These are phyloP conservation scores for Termitomyces sp. DNA, from an alignment of 768 basidiomycete species.

Conservation along the genomic window DNA sequence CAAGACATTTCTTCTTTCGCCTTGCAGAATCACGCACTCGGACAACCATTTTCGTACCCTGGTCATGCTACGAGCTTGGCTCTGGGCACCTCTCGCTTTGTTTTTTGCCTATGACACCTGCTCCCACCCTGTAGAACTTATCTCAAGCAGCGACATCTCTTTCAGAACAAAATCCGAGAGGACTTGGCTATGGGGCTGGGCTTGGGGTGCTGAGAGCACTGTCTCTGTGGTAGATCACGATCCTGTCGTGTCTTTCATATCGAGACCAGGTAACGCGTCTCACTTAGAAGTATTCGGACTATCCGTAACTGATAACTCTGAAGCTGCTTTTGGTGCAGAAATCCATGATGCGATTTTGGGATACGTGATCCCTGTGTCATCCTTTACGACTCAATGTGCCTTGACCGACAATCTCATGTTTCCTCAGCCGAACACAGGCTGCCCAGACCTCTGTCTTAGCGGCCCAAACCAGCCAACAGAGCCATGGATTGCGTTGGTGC, in stretches of 20 bases:
- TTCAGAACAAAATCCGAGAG: slow-evolving; percentile 44
- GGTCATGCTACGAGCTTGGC: slow-evolving; percentile 17
- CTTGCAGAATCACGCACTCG: background rate
- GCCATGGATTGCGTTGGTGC: slow-evolving; percentile 86
- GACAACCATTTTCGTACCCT: background rate
- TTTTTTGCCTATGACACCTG: slow-evolving; percentile 8
- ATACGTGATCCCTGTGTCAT: slow-evolving; percentile 65
- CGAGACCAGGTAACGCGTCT: slow-evolving; percentile 44
- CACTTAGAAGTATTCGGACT: background rate
- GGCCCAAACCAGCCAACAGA: slow-evolving; percentile 59
- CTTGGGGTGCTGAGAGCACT: slow-evolving; percentile 62
- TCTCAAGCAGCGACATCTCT: slow-evolving; percentile 13
- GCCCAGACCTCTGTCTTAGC: slow-evolving; percentile 58
- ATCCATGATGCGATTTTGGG: slow-evolving; percentile 63
- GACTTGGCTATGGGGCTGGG: slow-evolving; percentile 57
- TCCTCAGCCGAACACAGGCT: slow-evolving; percentile 46
- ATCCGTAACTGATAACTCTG: background rate
- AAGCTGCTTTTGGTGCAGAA: slow-evolving; percentile 72
- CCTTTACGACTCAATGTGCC: slow-evolving; percentile 53
- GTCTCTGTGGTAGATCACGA: slow-evolving; percentile 75
- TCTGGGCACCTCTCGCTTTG: slow-evolving; percentile 22
- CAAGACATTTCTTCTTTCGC: background rate
- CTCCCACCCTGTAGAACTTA: slow-evolving; percentile 24
- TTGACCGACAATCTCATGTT: slow-evolving; percentile 19
- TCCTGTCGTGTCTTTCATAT: slow-evolving; percentile 64